Conservation (phyloP, 352 stramenopile genomes). For the Phytopythium mirpurense region DNA sequence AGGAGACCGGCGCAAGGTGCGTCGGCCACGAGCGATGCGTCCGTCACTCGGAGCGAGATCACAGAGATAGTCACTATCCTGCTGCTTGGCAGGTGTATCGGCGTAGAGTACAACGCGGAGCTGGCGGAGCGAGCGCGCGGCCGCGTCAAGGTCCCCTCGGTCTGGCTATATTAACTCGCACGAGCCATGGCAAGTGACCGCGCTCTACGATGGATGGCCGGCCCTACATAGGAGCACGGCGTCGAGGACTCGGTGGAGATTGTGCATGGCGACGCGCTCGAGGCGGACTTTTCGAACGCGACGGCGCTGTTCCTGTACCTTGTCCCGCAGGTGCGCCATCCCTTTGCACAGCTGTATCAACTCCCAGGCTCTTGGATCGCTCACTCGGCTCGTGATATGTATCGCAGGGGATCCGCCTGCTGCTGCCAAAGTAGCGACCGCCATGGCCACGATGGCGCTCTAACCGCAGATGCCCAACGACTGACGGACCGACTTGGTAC, state of each 20-base stretch:
- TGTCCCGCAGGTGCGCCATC: conserved; percentile 46
- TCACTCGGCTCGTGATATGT: too few relatives aligned
- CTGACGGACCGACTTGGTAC: neutral
- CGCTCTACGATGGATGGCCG: neutral
- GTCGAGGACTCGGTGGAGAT: conserved; percentile 48
- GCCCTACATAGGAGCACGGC: conserved; percentile 35
- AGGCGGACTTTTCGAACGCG: conserved; percentile 48
- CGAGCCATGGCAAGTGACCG: neutral
- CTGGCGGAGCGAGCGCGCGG: conserved; percentile 42
- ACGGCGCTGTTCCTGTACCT: conserved; percentile 82
- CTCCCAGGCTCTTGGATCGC: too few relatives aligned
- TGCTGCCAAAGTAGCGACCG: conserved; percentile 55
- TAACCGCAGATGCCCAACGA: too few relatives aligned
- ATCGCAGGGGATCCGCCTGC: conserved; percentile 53
- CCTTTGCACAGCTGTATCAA: conserved; percentile 6
- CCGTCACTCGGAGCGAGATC: neutral
- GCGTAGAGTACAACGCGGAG: conserved; percentile 71
- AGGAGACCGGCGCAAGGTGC: conserved; percentile 35
- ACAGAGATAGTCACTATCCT: neutral
- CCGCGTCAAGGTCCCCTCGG: conserved; percentile 50
- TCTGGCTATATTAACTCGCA: too few relatives aligned
- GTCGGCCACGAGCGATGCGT: neutral
- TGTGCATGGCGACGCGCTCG: conserved; percentile 51
- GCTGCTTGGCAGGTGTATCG: conserved; percentile 36
- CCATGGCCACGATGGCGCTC: neutral